Conservation (phyloP, 352 stramenopile species). For the Blastocystis sp. region DNA sequence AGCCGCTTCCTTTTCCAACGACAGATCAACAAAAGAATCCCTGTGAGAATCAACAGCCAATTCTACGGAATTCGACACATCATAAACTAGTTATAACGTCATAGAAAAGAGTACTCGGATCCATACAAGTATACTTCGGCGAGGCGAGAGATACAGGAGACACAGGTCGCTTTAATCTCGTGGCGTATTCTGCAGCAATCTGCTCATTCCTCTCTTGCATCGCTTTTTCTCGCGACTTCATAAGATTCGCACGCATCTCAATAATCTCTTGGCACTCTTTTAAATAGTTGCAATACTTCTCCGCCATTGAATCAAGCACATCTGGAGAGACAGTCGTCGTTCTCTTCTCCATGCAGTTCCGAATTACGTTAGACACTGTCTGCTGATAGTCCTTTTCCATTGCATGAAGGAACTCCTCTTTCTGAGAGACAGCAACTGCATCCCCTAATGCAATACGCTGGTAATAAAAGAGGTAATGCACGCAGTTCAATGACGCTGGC, state of each 20-base stretch:
- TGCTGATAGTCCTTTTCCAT: conserved; percentile 9
- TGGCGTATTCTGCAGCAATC: not conserved
- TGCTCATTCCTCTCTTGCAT: not conserved
- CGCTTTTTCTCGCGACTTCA: not conserved
- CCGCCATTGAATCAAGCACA: not conserved
- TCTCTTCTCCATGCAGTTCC: not conserved
- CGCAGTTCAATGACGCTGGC: not conserved
- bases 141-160: too few species aligned
- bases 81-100: too few species aligned
- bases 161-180: too few species aligned
- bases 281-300: not conserved
- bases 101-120: too few species aligned
- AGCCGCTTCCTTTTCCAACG: too few species aligned
- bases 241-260: not conserved
- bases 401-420: not conserved
- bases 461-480: conserved; percentile 2
- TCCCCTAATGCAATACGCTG: conserved; percentile 4
- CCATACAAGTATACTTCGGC: too few species aligned
- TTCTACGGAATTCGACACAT: too few species aligned
- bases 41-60: too few species aligned
- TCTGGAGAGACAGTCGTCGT: not conserved
- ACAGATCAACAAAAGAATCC: too few species aligned
- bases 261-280: not conserved
- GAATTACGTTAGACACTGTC: not conserved
- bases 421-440: not conserved